phyloP scores from a whole-genome alignment of 495 filamentous ascomycete genomes.

The Platismatia glauca region DNA sequence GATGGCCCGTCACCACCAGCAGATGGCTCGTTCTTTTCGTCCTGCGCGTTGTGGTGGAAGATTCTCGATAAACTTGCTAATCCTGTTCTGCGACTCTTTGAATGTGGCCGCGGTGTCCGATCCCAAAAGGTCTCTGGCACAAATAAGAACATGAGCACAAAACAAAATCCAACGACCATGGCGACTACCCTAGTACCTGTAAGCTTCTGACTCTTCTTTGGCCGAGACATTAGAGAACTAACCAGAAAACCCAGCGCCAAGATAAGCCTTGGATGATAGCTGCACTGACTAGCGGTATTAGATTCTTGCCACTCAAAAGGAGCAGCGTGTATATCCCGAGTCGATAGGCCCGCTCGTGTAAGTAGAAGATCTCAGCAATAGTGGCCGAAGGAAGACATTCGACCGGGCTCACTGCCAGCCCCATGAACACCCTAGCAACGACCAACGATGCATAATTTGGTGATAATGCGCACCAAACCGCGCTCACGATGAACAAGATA shows the following conservation, averaged over 20 bases:
- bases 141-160: slow-evolving; percentile 73
- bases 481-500: slow-evolving; percentile 63
- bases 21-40: slow-evolving; percentile 7
- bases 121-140: slow-evolving; percentile 98
- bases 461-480: slow-evolving; percentile 80
- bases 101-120: slow-evolving; percentile 60
- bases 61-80: slow-evolving; percentile 19
- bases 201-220: slow-evolving; percentile 15
- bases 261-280: slow-evolving; percentile 66
- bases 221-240: slow-evolving; percentile 24
- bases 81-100: slow-evolving; percentile 15
- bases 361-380: slow-evolving; percentile 92
- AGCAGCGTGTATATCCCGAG: slow-evolving; percentile 93
- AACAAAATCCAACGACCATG: slow-evolving; percentile 69
- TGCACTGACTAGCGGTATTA: slow-evolving; percentile 81
- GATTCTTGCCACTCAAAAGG: slow-evolving; percentile 84
- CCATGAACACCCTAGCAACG: slow-evolving; percentile 76
- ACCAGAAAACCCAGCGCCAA: slow-evolving; percentile 95
- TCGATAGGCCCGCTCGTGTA: slow-evolving; percentile 89
- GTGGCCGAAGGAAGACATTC: slow-evolving; percentile 92
- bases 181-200: slow-evolving; percentile 60
- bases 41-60: slow-evolving; percentile 16
- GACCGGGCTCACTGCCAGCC: slow-evolving; percentile 80
- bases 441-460: slow-evolving; percentile 73
- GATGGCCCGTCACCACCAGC: slow-evolving; percentile 15